Evolutionary conservation across 2,329 filamentous ascomycete genomes (phyloP).

Genomic region (Alternaria sp.): DNA sequence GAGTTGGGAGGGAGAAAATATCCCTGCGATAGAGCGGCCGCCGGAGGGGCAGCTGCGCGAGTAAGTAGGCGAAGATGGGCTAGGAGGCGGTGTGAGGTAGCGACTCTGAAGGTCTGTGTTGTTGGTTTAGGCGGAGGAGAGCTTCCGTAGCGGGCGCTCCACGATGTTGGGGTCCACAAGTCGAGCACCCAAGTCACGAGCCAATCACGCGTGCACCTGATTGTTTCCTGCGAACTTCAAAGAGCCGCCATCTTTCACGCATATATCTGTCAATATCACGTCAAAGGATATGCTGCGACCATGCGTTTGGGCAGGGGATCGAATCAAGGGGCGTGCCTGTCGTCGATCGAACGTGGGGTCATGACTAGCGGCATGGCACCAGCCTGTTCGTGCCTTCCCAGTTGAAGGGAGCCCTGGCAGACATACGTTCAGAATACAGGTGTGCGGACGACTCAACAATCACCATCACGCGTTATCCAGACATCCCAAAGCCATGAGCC

Average conservation of each 20-base stretch:
- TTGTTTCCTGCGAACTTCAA: neutral
- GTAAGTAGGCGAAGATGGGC: slow-evolving; percentile 17
- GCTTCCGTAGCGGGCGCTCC: slow-evolving; percentile 13
- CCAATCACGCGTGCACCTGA: slow-evolving; percentile 16
- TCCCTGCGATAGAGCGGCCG: slow-evolving; percentile 14
- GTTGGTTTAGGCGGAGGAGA: slow-evolving; percentile 21
- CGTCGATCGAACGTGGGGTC: slow-evolving; percentile 17
- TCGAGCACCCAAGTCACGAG: slow-evolving; percentile 2
- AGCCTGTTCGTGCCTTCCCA: neutral
- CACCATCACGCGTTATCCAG: neutral
- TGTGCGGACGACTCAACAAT: neutral
- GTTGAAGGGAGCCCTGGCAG: neutral
- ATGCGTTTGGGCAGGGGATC: neutral
- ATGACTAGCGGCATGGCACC: slow-evolving; percentile 8
- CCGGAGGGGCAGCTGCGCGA: slow-evolving; percentile 16
- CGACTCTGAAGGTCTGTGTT: slow-evolving; percentile 17
- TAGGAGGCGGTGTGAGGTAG: slow-evolving; percentile 20
- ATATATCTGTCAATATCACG: neutral
- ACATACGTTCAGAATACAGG: neutral
- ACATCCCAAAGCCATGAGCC: neutral
- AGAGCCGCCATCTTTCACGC: neutral
- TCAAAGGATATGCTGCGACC: neutral
- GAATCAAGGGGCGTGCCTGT: slow-evolving; percentile 13
- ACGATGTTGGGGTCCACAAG: slow-evolving; percentile 12
- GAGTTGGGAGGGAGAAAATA: slow-evolving; percentile 12